These are phyloP conservation scores for Starmerella apicola DNA, from an alignment of 805 yeast species.

Conservation along the genomic window DNA sequence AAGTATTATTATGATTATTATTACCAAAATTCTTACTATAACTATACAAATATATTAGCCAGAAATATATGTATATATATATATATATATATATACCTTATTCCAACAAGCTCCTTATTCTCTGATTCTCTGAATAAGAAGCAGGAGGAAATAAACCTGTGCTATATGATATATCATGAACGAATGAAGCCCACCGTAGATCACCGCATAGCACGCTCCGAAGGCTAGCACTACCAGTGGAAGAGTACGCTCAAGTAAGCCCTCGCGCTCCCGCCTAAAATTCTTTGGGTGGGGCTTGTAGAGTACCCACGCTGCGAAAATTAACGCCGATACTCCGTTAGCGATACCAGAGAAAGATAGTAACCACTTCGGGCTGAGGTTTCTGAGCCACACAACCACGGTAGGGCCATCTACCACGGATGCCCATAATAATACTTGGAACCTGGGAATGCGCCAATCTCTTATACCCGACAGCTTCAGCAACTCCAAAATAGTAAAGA, in stretches of 20 bases:
- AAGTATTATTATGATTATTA: too few relatives aligned
- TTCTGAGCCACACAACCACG: constrained; percentile 62
- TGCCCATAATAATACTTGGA: constrained; percentile 55
- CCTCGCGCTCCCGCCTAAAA: constrained; percentile 15
- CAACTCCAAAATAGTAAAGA: constrained; percentile 18
- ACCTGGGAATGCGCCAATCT: neutral
- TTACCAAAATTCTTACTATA: too few relatives aligned
- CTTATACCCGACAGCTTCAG: constrained; percentile 2
- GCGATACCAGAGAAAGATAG: constrained; percentile 77
- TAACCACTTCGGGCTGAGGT: constrained; percentile 60
- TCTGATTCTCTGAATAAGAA: too few relatives aligned
- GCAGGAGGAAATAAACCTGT: too few relatives aligned
- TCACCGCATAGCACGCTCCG: constrained; percentile 44
- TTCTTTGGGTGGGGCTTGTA: constrained; percentile 20
- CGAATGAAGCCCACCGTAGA: constrained; percentile 68
- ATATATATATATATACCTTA: too few relatives aligned
- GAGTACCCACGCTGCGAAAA: constrained; percentile 25
- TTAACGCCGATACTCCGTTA: constrained; percentile 59
- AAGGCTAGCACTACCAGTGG: constrained; percentile 33
- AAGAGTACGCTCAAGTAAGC: too few relatives aligned
- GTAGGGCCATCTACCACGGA: constrained; percentile 70
- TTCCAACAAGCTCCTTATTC: too few relatives aligned
- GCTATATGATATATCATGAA: constrained; percentile 70
- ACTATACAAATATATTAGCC: too few relatives aligned
- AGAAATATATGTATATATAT: too few relatives aligned